phyloP scores from a whole-genome alignment of 2,329 filamentous ascomycete genomes.

The Xylariaceae sp. region DNA sequence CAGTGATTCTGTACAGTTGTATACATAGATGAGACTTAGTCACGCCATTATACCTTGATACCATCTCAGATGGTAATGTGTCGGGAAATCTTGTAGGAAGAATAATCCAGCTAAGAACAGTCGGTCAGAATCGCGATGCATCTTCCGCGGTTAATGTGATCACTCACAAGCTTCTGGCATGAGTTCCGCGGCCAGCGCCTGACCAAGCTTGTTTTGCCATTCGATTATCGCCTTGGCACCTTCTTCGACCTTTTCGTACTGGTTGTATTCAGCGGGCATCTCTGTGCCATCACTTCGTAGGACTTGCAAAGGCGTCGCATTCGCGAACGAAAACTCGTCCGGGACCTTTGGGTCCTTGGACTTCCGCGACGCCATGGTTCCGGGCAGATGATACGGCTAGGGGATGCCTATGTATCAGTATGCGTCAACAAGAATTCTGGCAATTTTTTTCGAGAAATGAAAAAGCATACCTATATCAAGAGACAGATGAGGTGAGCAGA shows the following conservation, averaged over 20 bases:
- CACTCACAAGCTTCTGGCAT: conserved; percentile 17
- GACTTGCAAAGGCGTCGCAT: conserved; percentile 9
- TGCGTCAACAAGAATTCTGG: neutral
- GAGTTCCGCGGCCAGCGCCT: conserved; percentile 18
- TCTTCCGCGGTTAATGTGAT: neutral
- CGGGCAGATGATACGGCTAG: neutral
- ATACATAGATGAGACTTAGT: neutral
- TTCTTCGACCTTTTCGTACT: conserved; percentile 17
- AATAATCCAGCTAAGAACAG: conserved; percentile 9
- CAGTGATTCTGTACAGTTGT: neutral
- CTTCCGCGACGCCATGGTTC: conserved; percentile 16
- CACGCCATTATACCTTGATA: conserved; percentile 16
- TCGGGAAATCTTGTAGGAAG: conserved; percentile 17
- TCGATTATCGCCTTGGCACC: conserved; percentile 15
- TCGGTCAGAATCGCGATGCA: conserved; percentile 8
- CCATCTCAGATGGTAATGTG: conserved; percentile 20
- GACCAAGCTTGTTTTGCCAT: conserved; percentile 23
- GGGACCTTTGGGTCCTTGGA: conserved; percentile 10
- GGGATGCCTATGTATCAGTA: neutral
- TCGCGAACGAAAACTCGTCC: conserved; percentile 11
- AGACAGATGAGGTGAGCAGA: neutral
- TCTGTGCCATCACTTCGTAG: conserved; percentile 19
- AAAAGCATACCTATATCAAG: neutral
- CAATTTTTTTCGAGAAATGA: neutral
- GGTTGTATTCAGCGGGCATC: conserved; percentile 15